These are phyloP conservation scores for Kluyveromyces dobzhanskii DNA, from an alignment of 805 yeast species.

Conservation along the genomic window DNA sequence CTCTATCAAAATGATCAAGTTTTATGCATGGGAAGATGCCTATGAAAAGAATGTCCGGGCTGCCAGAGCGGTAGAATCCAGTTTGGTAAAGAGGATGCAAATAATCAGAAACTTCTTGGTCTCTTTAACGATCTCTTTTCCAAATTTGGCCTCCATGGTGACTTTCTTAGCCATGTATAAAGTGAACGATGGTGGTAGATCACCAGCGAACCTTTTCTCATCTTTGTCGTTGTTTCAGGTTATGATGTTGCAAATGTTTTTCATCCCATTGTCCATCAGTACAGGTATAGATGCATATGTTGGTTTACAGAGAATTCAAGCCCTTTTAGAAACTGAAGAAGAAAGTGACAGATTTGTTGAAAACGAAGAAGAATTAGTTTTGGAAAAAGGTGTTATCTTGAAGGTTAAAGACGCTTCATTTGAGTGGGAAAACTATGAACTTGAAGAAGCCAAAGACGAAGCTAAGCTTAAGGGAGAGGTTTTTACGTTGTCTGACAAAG, in stretches of 20 bases:
- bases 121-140: slow-evolving; percentile 58
- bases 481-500: not conserved
- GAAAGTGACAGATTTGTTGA: slow-evolving; percentile 17
- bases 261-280: slow-evolving; percentile 64
- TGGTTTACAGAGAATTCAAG: slow-evolving; percentile 51
- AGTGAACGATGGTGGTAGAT: slow-evolving; percentile 32
- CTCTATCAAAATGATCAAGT: slow-evolving; percentile 76
- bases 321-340: slow-evolving; percentile 40
- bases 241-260: slow-evolving; percentile 51
- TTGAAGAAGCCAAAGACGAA: slow-evolving; percentile 24
- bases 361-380: slow-evolving; percentile 11
- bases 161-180: slow-evolving; percentile 41
- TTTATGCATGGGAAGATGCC: slow-evolving; percentile 87
- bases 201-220: slow-evolving; percentile 59
- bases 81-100: slow-evolving; percentile 52
- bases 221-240: slow-evolving; percentile 61
- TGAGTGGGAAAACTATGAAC: slow-evolving; percentile 53
- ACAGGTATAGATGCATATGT: slow-evolving; percentile 60
- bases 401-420: slow-evolving; percentile 46
- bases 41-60: slow-evolving; percentile 49
- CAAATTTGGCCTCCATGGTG: slow-evolving; percentile 64
- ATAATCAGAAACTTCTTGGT: slow-evolving; percentile 53
- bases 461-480: slow-evolving; percentile 15
- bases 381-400: slow-evolving; percentile 36
- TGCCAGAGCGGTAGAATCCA: slow-evolving; percentile 56